Base-by-base conservation (phyloP, 106 monocot genomes). In the Phalaenopsis aphrodite region DNA sequence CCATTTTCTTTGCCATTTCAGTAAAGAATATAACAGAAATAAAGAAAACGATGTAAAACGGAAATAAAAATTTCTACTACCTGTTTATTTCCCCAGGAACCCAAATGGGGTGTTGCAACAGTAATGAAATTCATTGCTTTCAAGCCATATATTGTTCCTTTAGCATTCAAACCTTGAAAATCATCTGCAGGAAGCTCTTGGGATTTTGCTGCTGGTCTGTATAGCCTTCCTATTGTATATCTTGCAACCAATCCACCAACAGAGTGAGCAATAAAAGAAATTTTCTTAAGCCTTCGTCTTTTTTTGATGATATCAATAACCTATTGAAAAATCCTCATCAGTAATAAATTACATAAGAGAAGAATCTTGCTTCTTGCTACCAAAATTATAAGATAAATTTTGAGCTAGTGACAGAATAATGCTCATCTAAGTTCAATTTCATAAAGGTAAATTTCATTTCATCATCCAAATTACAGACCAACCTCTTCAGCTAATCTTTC, bases 61-160 rank as follows among this genome's bases (percentile, higher is more conserved):
- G 75, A 69, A 69, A 69, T 69, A 69, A 69, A 61, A 61, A 11
- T 69, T 45, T 19, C 42, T 42, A 74, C 7, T 74, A 98, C 98
- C 98, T 98, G 98, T 61, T 84, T 92, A 43, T 98, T 90, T 79
- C 98, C 98, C 80, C 92, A 90, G 56, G 98, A 98, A 80, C 98
- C 98, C 78, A 98, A 92, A 91, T 98, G 98, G 77, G 98, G 98
- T 43, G 98, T 90, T 43, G 98, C 98, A 87, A 94, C 87, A 81
- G 98, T 98, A 47, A 98, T 87, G 84, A 98, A 98, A 89, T 98
- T 98, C 79, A 94, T 86, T 84, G 98, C 89, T 86, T 92, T 90
- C 38, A 98, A 83, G 39, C 94, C 94, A 87, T 68, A 78, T 75
- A 98, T 91, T 79, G 90, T 97, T 81, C 94, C 90, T 41, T 41